Percentiles rank a stretch among this genome's conserved stretches.
Conservation (phyloP, 169 alveolate species). For the Cryptosporidium tyzzeri region DNA sequence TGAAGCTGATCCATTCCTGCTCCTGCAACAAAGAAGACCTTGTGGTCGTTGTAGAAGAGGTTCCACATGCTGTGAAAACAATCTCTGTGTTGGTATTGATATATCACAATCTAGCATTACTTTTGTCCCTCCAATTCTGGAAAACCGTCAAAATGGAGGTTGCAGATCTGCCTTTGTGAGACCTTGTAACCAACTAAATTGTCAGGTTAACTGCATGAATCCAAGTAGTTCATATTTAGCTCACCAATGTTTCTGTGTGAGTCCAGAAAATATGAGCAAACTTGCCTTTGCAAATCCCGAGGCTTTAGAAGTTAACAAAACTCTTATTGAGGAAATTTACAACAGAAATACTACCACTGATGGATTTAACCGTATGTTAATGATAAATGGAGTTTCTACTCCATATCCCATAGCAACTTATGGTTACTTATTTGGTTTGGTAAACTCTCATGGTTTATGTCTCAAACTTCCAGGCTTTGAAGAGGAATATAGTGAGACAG, state of each 20-base stretch:
- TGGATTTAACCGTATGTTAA: slow-evolving; percentile 26
- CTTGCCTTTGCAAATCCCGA: slow-evolving; percentile 68
- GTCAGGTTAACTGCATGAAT: slow-evolving; percentile 59
- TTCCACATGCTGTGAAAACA: slow-evolving; percentile 70
- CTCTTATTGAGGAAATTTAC: slow-evolving; percentile 30
- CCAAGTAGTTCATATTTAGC: slow-evolving; percentile 56
- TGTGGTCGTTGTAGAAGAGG: slow-evolving; percentile 77
- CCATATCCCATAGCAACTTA: slow-evolving; percentile 71
- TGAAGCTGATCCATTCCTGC: slow-evolving; percentile 68
- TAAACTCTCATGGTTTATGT: slow-evolving; percentile 67
- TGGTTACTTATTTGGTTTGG: slow-evolving; percentile 63
- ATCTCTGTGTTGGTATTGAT: slow-evolving; percentile 74
- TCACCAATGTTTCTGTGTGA: slow-evolving; percentile 74
- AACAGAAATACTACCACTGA: neutral
- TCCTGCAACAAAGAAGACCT: slow-evolving; percentile 73
- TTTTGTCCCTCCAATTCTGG: slow-evolving; percentile 68
- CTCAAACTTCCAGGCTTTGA: slow-evolving; percentile 58
- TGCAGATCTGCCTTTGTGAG: slow-evolving; percentile 76
- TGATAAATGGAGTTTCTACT: slow-evolving; percentile 57
- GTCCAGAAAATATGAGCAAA: slow-evolving; percentile 68
- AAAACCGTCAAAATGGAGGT: slow-evolving; percentile 52
- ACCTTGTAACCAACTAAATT: slow-evolving; percentile 53
- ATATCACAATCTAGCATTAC: slow-evolving; percentile 73
- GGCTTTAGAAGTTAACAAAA: slow-evolving; percentile 42
- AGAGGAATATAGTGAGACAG: slow-evolving; percentile 31